Evolutionary conservation across 2,329 filamentous ascomycete species (phyloP).

Genomic region (Fusarium begoniae): DNA sequence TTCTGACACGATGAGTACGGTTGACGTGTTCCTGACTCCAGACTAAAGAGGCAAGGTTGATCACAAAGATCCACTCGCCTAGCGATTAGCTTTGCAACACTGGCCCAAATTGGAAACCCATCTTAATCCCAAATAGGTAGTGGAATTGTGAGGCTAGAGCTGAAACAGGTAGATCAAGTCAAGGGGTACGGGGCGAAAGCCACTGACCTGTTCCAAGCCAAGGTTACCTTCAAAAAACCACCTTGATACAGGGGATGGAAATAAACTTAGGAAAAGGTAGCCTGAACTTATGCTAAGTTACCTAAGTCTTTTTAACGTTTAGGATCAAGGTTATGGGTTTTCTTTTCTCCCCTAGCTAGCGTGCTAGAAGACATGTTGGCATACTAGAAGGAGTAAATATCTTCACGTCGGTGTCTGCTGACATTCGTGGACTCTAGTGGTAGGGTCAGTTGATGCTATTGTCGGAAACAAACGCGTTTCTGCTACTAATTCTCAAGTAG

Average conservation of each 20-base stretch:
- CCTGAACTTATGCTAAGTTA: fast-evolving
- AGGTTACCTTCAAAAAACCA: not conserved
- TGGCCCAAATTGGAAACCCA: fast-evolving
- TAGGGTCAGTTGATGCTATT: no score
- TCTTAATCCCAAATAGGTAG: not conserved
- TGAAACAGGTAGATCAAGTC: not conserved
- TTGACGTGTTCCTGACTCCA: not conserved
- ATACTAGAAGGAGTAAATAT: no score
- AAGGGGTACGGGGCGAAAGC: not conserved
- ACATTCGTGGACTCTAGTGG: no score
- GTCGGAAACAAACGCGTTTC: no score
- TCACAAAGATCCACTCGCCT: not conserved
- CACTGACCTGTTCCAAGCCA: fast-evolving
- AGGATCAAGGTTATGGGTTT: not conserved
- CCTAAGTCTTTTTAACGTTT: not conserved
- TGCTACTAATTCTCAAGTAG: no score
- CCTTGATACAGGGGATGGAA: fast-evolving
- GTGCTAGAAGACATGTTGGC: no score
- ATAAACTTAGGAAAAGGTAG: fast-evolving
- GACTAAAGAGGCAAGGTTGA: not conserved
- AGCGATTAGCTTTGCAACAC: not conserved
- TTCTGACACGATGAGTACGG: no score
- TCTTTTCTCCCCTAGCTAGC: not conserved
- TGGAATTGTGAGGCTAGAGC: not conserved
- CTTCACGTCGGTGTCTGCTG: no score